Conservation (phyloP, 2,329 filamentous ascomycete genomes). For the Curvularia eragrostidis region DNA sequence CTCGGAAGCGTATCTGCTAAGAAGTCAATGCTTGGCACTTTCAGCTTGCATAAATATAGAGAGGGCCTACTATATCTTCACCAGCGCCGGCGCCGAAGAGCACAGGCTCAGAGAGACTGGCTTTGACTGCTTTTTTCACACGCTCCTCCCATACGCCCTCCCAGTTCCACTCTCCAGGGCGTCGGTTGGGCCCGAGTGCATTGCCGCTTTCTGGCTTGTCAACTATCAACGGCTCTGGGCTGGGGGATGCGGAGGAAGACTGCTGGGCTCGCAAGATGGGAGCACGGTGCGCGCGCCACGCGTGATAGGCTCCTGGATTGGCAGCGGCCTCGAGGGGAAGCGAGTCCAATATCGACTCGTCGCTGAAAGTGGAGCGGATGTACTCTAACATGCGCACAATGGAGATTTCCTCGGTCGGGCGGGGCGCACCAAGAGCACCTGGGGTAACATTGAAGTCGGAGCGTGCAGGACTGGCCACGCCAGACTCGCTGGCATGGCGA, state of each 20-base stretch:
- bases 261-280: constrained; percentile 42
- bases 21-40: background rate
- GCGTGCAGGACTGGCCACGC: constrained; percentile 28
- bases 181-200: constrained; percentile 58
- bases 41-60: background rate
- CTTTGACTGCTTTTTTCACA: constrained; percentile 78
- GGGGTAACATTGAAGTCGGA: constrained; percentile 16
- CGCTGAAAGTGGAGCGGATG: constrained; percentile 80
- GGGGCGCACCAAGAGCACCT: constrained; percentile 13
- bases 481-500: constrained; percentile 44
- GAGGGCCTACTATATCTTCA: constrained; percentile 71
- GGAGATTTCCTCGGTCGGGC: constrained; percentile 26
- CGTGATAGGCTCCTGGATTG: constrained; percentile 92
- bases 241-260: constrained; percentile 27
- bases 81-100: constrained; percentile 71
- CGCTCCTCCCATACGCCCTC: constrained; percentile 95
- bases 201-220: constrained; percentile 27
- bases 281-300: constrained; percentile 78
- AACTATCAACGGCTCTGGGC: constrained; percentile 31
- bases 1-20: constrained; percentile 49
- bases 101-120: constrained; percentile 78
- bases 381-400: constrained; percentile 74
- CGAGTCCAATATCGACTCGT: constrained; percentile 76
- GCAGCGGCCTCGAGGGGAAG: constrained; percentile 82
- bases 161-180: constrained; percentile 94